Evolutionary conservation across 2,329 filamentous ascomycete species (phyloP).

Genomic region (Pseudomassariella vexata): DNA sequence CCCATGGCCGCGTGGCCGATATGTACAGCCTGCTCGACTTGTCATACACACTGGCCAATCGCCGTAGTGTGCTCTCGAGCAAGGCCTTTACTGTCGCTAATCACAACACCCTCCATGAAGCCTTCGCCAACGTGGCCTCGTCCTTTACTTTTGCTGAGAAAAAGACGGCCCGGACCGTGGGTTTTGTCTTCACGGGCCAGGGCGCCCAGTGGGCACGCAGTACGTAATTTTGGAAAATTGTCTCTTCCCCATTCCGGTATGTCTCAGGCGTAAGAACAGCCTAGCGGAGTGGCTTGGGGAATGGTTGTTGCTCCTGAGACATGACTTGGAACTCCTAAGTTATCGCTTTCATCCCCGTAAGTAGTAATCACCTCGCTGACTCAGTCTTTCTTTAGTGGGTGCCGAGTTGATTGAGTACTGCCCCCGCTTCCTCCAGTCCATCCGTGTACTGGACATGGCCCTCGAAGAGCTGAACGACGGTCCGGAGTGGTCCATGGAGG

Average conservation of each 20-base stretch:
- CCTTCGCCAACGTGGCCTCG: not conserved
- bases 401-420: constrained; percentile 10
- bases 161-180: constrained; percentile 10
- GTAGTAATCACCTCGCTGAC: no score
- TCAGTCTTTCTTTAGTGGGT: no score
- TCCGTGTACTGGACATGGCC: constrained; percentile 10
- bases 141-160: constrained; percentile 1
- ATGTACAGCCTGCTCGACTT: constrained; percentile 14
- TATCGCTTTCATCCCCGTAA: no score
- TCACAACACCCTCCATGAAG: constrained; percentile 1
- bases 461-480: constrained; percentile 9
- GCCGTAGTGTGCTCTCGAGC: constrained; percentile 7
- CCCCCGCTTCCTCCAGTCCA: constrained; percentile 8
- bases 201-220: constrained; percentile 23
- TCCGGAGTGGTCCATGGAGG: constrained; percentile 10
- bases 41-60: constrained; percentile 13
- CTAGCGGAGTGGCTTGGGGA: no score
- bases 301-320: no score
- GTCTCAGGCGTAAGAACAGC: no score
- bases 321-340: no score
- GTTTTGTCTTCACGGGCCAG: constrained; percentile 19
- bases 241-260: no score
- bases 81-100: constrained; percentile 4
- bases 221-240: no score
- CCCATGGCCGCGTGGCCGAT: constrained; percentile 3